Conservation (phyloP, 306 rosid genomes). For the Trifolium subterraneum region DNA sequence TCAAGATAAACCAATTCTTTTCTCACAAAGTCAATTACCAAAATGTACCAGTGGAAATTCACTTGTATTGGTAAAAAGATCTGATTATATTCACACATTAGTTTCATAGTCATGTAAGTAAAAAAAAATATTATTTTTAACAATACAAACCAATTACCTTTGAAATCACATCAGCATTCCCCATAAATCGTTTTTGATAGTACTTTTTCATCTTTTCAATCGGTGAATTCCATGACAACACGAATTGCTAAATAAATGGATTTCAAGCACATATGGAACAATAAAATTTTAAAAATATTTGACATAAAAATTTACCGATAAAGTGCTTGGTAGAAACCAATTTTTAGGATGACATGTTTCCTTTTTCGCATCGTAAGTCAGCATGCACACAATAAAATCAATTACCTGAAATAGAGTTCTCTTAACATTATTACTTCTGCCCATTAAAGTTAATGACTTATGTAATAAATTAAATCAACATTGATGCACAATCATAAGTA, state of each 20-base stretch:
- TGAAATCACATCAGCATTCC: no score
- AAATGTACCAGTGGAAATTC: background rate
- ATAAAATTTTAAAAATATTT: no score
- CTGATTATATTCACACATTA: background rate
- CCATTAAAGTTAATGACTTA: background rate
- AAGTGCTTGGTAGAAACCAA: background rate
- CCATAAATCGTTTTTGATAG: no score
- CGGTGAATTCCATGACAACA: no score
- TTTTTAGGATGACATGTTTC: background rate
- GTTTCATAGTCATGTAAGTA: no score
- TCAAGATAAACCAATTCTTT: background rate
- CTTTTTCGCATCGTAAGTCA: background rate
- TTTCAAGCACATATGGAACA: background rate
- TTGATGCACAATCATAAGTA: no score
- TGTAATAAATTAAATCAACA: no score
- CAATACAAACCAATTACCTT: no score
- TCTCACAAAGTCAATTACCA: background rate
- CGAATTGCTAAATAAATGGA: no score
- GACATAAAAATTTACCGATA: background rate
- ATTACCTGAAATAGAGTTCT: background rate
- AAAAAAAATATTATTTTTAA: no score
- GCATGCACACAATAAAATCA: background rate
- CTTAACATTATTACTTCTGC: background rate
- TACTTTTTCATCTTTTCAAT: no score
- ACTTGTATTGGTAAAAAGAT: background rate